phyloP scores from a whole-genome alignment of 352 stramenopile species.

The Phytopythium mirpurense region DNA sequence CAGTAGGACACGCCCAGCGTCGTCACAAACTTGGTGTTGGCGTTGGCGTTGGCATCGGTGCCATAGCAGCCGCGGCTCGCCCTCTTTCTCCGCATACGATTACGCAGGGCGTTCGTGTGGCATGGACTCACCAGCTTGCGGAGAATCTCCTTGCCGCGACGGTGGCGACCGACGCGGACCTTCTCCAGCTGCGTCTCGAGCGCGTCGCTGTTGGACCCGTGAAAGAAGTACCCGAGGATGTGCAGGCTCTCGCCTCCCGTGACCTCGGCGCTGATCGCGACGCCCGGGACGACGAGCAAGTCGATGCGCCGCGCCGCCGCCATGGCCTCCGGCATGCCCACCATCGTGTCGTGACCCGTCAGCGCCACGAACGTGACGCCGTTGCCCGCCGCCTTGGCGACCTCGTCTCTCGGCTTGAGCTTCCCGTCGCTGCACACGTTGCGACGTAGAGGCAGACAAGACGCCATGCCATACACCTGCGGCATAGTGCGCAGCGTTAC shows the following conservation, averaged over 20 bases:
- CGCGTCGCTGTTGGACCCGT: constrained; percentile 64
- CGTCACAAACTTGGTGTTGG: constrained; percentile 15
- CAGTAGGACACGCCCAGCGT: constrained; percentile 19
- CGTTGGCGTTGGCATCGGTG: constrained; percentile 2
- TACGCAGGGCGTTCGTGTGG: no score
- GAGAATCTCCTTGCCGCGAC: constrained; percentile 79
- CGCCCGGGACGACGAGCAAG: constrained; percentile 73
- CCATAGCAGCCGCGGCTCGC: no score
- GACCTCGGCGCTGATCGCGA: constrained; percentile 85
- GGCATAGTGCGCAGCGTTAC: constrained; percentile 30
- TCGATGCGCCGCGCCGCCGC: constrained; percentile 46
- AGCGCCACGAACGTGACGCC: constrained; percentile 79
- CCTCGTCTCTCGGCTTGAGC: constrained; percentile 62
- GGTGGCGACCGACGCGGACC: constrained; percentile 72
- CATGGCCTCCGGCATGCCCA: constrained; percentile 70
- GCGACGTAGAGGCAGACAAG: no score
- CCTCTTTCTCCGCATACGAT: no score
- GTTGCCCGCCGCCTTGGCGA: constrained; percentile 70
- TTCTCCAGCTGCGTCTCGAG: constrained; percentile 75
- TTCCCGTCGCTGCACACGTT: constrained; percentile 83
- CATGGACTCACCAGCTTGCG: constrained; percentile 54
- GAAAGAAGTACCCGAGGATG: constrained; percentile 84
- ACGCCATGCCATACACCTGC: no score
- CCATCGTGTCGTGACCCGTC: constrained; percentile 86
- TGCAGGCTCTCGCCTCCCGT: constrained; percentile 81